Percentiles rank a stretch among this genome's conserved stretches.
Evolutionary conservation across 257 asterid genomes (phyloP).

Genomic region (Salvia rosmarinus): DNA sequence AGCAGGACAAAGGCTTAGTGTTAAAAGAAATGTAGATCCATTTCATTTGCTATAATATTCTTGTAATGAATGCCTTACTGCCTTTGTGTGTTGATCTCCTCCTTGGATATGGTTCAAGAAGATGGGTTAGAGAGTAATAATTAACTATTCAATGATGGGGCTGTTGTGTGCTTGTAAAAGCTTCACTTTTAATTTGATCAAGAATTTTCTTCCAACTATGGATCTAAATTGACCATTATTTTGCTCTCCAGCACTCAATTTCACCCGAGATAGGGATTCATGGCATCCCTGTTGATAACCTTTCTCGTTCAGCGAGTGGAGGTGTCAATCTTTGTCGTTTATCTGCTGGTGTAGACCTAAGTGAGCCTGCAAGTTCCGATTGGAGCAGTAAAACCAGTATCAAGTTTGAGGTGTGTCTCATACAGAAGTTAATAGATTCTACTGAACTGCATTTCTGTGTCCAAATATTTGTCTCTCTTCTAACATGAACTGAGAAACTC

Average conservation of each 20-base stretch:
- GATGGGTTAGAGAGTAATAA: neutral
- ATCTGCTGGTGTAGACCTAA: constrained; percentile 86
- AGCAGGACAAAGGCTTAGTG: neutral
- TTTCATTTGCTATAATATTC: constrained; percentile 8
- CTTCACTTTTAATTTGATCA: neutral
- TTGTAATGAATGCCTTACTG: constrained; percentile 12
- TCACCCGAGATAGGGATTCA: constrained; percentile 91
- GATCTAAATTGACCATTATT: constrained; percentile 37
- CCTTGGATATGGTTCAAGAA: constrained; percentile 1
- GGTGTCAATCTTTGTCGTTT: constrained; percentile 86
- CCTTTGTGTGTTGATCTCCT: constrained; percentile 6
- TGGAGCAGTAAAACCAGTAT: constrained; percentile 97
- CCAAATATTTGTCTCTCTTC: constrained; percentile 8
- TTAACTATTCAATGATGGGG: constrained; percentile 6
- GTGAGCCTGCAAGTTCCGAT: constrained; percentile 90
- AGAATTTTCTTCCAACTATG: constrained; percentile 5
- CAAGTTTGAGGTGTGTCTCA: constrained; percentile 74
- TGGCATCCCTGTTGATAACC: constrained; percentile 83
- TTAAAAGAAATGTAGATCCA: constrained; percentile 1
- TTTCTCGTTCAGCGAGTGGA: constrained; percentile 86
- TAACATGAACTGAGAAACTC: constrained; percentile 31
- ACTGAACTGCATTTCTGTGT: constrained; percentile 16
- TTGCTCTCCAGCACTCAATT: constrained; percentile 71
- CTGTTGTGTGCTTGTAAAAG: constrained; percentile 4
- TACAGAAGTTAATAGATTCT: constrained; percentile 20